Evolutionary conservation across 805 yeast genomes (phyloP).

Genomic region (Metschnikowia santaceciliae): DNA sequence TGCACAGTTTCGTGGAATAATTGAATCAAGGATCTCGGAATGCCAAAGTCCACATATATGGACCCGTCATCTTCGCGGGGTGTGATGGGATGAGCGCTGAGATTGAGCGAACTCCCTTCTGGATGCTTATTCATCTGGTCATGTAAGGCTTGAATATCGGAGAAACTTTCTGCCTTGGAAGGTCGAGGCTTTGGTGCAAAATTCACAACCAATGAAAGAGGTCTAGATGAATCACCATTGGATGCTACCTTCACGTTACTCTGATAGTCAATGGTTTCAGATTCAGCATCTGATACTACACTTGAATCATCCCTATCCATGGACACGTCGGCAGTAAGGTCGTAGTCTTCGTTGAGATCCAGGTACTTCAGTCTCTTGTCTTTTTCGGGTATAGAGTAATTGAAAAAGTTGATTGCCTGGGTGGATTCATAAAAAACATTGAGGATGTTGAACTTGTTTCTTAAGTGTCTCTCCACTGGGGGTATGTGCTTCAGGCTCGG

Average conservation of each 20-base stretch:
- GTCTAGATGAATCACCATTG: slow-evolving; percentile 11
- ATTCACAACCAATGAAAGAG: slow-evolving; percentile 27
- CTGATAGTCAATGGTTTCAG: slow-evolving; percentile 14
- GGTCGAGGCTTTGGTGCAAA: slow-evolving; percentile 12
- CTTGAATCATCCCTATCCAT: slow-evolving; percentile 7
- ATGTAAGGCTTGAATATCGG: slow-evolving; percentile 1
- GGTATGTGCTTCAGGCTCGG: slow-evolving; percentile 19
- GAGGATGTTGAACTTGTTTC: slow-evolving; percentile 29
- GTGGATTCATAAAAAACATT: slow-evolving; percentile 44
- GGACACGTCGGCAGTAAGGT: slow-evolving; percentile 19
- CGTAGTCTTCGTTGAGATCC: slow-evolving; percentile 39
- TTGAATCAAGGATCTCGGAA: slow-evolving; percentile 45
- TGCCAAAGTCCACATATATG: slow-evolving; percentile 43
- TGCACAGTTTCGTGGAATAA: slow-evolving; percentile 44
- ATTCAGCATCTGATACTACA: slow-evolving; percentile 11
- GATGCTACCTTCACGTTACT: slow-evolving; percentile 11
- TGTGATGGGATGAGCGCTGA: slow-evolving; percentile 4
- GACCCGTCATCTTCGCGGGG: slow-evolving; percentile 18
- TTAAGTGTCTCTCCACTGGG: slow-evolving; percentile 21
- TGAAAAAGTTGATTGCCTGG: slow-evolving; percentile 44
- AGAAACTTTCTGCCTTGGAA: background rate
- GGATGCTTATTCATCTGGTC: slow-evolving; percentile 1
- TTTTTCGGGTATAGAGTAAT: slow-evolving; percentile 38
- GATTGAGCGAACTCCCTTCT: background rate
- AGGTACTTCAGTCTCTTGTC: slow-evolving; percentile 40